Evolutionary conservation across 1,284 basidiomycete species (phyloP), one percentile per base, ranked within the genome.

Genomic region (Naganishia liquefaciens): DNA sequence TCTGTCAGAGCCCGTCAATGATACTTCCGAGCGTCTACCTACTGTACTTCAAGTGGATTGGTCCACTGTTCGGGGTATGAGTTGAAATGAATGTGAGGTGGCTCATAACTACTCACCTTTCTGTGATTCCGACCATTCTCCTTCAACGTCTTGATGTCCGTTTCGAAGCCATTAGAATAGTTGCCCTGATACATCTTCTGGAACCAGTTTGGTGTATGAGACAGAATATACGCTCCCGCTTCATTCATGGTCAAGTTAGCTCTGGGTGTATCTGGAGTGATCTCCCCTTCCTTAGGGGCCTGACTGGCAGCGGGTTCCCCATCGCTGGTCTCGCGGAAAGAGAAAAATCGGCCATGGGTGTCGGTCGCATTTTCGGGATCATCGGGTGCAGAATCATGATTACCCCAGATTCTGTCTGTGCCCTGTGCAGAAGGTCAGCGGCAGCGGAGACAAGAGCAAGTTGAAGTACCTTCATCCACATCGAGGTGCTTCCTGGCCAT

Each of bases 151-250:
- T 82, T 79, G 67, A 87, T 85, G 72, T 94, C 85, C 11, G 86
- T 83, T 80, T 98, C 94, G 53, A 98, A 88, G 0, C 93, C 94
- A 77, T 87, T 88, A n/a, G 90, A 93, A 79, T 95, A 99, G 76
- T 98, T 99, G 1, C 83, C 83, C 47, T 81, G 82, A 46, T 98
- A 81, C 95, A 98, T 99, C 82, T 86, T 87, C 87, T 94, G 76
- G 78, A 93, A 97, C n/a, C 84, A 83, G 6, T 81, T 80, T 1
- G 92, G 90, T 9, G 92, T 92, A 73, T 93, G 90, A 72, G 88
- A 84, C 50, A 97, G 80, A 55, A 96, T 88, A 86, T 91, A 97
- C 3, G 82, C 80, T 19, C 84, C 85, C 0, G 90, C 89, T 51
- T 88, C 86, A 54, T 85, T 82, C 25, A 89, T 85, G 0, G 93